These are phyloP conservation scores for Pyrenochaeta sp. DNA, from an alignment of 2,329 filamentous ascomycete genomes.

Conservation along the genomic window DNA sequence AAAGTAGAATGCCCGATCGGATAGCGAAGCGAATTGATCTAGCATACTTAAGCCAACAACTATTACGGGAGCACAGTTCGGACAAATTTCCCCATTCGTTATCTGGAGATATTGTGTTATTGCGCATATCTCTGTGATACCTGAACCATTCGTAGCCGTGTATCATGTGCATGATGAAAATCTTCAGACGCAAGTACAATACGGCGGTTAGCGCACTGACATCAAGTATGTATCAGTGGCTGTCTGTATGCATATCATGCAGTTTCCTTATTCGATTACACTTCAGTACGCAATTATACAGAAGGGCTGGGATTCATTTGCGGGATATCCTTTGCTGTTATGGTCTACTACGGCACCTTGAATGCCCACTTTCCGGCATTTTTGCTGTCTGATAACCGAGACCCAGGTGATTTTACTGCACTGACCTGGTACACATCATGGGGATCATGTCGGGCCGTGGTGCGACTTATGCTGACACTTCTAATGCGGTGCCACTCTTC, in stretches of 20 bases:
- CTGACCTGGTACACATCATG: no score
- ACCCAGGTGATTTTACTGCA: neutral
- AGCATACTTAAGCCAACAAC: no score
- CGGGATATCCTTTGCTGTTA: neutral
- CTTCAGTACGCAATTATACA: neutral
- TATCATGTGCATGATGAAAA: neutral
- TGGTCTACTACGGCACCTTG: neutral
- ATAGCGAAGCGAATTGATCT: no score
- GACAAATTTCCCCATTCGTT: neutral
- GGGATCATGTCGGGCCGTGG: no score
- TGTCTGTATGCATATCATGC: neutral
- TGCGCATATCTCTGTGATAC: neutral
- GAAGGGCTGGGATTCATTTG: neutral
- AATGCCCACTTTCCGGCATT: neutral
- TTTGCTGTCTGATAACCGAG: neutral
- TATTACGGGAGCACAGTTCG: neutral
- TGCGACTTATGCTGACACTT: no score
- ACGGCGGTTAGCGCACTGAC: conserved; percentile 1
- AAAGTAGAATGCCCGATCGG: no score
- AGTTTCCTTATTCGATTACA: neutral
- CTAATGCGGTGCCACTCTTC: no score
- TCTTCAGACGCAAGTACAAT: neutral
- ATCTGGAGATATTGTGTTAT: conserved; percentile 1
- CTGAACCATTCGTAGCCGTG: neutral
- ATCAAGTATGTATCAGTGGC: neutral